Conservation (phyloP, 1,284 basidiomycete species). For the Athelia psychrophila region DNA sequence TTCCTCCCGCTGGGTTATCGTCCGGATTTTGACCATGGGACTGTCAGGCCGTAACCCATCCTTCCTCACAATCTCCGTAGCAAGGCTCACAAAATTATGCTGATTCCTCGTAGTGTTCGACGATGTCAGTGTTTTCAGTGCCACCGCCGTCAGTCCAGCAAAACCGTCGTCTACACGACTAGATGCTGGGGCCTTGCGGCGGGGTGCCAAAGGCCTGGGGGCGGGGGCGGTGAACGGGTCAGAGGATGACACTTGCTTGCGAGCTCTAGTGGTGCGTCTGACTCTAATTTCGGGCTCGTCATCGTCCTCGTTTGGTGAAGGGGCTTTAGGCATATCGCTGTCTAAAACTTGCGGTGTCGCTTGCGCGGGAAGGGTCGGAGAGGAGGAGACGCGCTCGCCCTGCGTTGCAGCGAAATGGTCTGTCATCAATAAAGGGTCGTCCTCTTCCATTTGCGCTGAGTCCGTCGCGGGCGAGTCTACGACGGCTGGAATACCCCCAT, state of each 20-base stretch:
- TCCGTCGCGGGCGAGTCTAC: background rate
- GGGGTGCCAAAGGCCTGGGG: constrained; percentile 32
- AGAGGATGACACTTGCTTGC: constrained; percentile 39
- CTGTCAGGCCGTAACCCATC: constrained; percentile 75
- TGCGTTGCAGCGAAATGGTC: constrained; percentile 5
- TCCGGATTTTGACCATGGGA: constrained; percentile 73
- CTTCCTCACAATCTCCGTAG: constrained; percentile 67
- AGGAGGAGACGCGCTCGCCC: constrained; percentile 1
- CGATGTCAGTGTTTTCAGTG: constrained; percentile 64
- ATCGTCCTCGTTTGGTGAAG: constrained; percentile 1
- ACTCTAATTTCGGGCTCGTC: constrained; percentile 16
- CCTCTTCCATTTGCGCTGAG: background rate
- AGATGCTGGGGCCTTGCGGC: constrained; percentile 36
- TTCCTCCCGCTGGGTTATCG: constrained; percentile 66
- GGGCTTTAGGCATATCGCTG: background rate
- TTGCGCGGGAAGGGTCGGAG: background rate
- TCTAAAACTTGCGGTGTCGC: background rate
- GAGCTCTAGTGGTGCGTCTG: constrained; percentile 51
- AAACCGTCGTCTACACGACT: constrained; percentile 43
- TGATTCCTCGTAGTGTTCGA: constrained; percentile 73
- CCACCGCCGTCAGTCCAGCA: constrained; percentile 60
- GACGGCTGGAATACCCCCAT: background rate
- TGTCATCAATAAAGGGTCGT: background rate
- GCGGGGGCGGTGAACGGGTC: constrained; percentile 37
- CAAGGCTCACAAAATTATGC: constrained; percentile 54